Conservation (phyloP, 1,284 basidiomycete species). For the Irpex sp. region DNA sequence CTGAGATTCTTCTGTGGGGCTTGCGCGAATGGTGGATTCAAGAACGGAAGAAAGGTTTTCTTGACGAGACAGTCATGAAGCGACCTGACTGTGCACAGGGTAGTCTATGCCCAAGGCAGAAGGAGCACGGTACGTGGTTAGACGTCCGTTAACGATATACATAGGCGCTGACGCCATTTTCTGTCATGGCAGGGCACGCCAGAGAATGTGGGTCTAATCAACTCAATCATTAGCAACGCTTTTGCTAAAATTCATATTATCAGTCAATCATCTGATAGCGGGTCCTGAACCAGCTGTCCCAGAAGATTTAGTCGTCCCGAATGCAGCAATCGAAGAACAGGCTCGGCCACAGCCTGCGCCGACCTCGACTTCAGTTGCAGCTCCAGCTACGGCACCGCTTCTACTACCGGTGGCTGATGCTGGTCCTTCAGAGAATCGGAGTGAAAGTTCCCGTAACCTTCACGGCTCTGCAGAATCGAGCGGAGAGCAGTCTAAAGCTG, state of each 20-base stretch:
- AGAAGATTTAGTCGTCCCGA: neutral
- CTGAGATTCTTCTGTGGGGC: constrained; percentile 70
- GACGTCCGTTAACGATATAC: neutral
- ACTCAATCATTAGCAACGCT: neutral
- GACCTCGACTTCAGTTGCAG: neutral
- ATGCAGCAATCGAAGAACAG: neutral
- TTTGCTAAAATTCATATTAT: constrained; percentile 4
- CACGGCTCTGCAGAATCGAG: neutral
- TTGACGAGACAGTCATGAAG: constrained; percentile 46
- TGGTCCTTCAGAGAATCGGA: neutral
- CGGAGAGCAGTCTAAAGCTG: neutral
- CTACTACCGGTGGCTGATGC: neutral
- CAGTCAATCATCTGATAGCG: constrained; percentile 49
- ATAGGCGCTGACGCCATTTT: neutral
- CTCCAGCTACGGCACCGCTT: neutral
- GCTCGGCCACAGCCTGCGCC: neutral
- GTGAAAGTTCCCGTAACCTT: neutral
- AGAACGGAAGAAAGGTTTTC: constrained; percentile 63
- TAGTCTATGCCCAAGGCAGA: constrained; percentile 50
- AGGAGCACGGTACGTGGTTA: constrained; percentile 52
- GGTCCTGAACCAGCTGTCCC: constrained; percentile 15
- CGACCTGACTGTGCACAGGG: constrained; percentile 67
- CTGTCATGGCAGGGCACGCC: constrained; percentile 49
- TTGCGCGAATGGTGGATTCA: constrained; percentile 76
- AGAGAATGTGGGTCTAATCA: constrained; percentile 56